A percentile compares a stretch with the other conserved stretches of the same genome.
phyloP scores from a whole-genome alignment of 2,329 filamentous ascomycete species.

The Penicillium fuscoglaucum region DNA sequence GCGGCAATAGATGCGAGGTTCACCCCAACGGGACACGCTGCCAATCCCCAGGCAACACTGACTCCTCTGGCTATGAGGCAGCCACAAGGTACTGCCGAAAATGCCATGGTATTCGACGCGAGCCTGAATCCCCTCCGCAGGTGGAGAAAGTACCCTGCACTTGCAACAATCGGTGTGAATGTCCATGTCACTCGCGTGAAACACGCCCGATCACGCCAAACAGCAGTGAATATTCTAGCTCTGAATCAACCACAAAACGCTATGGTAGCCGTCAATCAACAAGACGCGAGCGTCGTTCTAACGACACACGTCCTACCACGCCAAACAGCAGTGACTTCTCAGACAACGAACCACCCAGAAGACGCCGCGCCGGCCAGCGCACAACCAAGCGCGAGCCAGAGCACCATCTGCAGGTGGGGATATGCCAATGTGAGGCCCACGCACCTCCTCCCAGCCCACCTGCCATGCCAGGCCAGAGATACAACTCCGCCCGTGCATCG shows the following conservation, averaged over 20 bases:
- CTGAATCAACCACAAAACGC: background rate
- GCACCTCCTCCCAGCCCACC: background rate
- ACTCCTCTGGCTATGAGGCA: background rate
- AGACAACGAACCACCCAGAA: background rate
- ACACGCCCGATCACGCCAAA: background rate
- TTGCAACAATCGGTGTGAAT: background rate
- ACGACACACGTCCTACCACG: background rate
- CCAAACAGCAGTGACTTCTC: conserved; percentile 5
- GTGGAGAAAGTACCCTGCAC: background rate
- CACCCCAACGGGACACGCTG: conserved; percentile 2
- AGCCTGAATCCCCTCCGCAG: background rate
- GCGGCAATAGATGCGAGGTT: conserved; percentile 2
- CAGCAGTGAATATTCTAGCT: background rate
- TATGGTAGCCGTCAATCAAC: background rate
- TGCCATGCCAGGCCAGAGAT: background rate
- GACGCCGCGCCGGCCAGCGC: background rate
- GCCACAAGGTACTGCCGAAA: background rate
- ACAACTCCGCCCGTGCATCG: background rate
- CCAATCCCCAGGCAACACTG: background rate
- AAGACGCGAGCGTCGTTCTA: background rate
- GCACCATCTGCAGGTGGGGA: background rate
- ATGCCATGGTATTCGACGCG: background rate
- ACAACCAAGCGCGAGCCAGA: background rate
- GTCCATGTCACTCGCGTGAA: background rate
- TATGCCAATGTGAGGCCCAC: background rate